These are phyloP conservation scores for Pseudogymnoascus sp. DNA, from an alignment of 2,329 filamentous ascomycete species.

Conservation along the genomic window DNA sequence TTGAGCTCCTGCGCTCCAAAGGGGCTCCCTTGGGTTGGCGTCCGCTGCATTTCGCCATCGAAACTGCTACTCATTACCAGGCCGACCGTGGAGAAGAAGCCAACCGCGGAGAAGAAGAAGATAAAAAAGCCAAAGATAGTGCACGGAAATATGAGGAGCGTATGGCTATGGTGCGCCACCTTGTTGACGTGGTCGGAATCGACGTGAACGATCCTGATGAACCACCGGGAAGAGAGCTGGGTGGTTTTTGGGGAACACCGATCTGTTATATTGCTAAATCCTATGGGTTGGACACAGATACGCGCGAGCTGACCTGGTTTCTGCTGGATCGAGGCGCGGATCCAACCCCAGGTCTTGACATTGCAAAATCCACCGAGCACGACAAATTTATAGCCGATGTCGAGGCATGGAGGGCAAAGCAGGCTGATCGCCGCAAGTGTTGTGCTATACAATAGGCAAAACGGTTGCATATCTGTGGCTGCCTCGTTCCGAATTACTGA, in stretches of 20 bases:
- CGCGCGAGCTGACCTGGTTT: constrained; percentile 8
- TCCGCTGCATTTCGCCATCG: constrained; percentile 3
- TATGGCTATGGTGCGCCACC: constrained; percentile 12
- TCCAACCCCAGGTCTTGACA: not conserved
- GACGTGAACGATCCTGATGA: constrained; percentile 9
- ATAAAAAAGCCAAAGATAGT: not conserved
- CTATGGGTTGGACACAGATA: not conserved
- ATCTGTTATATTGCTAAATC: constrained; percentile 8
- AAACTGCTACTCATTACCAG: not conserved
- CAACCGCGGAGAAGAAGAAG: not conserved
- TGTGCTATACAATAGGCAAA: not conserved
- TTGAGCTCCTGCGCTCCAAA: constrained; percentile 13
- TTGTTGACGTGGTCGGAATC: constrained; percentile 10
- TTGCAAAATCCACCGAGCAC: not conserved
- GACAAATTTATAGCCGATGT: not conserved
- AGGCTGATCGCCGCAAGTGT: not conserved
- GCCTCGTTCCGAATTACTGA: too few relatives aligned
- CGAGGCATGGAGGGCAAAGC: not conserved
- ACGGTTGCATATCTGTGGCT: too few relatives aligned
- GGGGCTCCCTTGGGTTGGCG: constrained; percentile 12
- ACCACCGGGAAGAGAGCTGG: not conserved
- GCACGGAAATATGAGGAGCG: constrained; percentile 10
- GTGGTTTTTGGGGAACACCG: constrained; percentile 3
- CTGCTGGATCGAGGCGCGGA: constrained; percentile 12
- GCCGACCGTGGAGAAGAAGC: not conserved